Base-by-base conservation (phyloP, 1,284 basidiomycete species). In the Trametes hirsuta region DNA sequence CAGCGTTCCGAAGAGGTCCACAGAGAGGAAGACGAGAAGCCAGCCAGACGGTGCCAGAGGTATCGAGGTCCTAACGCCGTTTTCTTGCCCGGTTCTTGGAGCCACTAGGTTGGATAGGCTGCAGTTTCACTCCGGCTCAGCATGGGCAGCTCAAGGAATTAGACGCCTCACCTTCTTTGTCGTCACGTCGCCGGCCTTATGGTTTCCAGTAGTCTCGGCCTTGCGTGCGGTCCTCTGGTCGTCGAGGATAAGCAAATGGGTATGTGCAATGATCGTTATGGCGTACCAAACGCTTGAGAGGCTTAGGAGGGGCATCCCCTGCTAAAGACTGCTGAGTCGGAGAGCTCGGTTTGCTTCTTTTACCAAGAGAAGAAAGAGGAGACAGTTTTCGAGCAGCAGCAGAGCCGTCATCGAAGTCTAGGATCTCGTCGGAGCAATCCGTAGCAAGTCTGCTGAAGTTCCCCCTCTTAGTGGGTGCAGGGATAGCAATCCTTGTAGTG, bases 341-440 rank as follows among this genome's bases (percentile, higher is more conserved):
- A 18, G 62, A 53, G 11, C 44, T 54, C 4, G 62, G 50, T 34
- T 63, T 58, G 46, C 49, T 56, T 21, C 69, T 60, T 58, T 72
- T 71, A 9, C 69, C 64, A n/a, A 69, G 61, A 24, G 58, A 58
- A 10, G 63, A 56, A 10, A 64, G 55, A 4, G 66, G 59, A 24
- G 57, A 45, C 8, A 47, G 18, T 15, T 48, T 53, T 8, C 47
- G 58, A 50, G 8, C 56, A 8, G 45, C 11, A 25, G 21, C 48
- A 21, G 11, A 30, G 39, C 5, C 55, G 34, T 71, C 72, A 21
- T 74, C 71, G 41, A 74, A 71, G 35, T 69, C 69, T n/a, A 67
- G 53, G 50, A 73, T 73, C 18, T 74, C 74, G 56, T 75, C 73
- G 8, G 72, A 72, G 10, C 63, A 65, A 50, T 69, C 67, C 25